Conservation (phyloP, 192 early-diverging fungal species). For the Backusella morwellensis region DNA sequence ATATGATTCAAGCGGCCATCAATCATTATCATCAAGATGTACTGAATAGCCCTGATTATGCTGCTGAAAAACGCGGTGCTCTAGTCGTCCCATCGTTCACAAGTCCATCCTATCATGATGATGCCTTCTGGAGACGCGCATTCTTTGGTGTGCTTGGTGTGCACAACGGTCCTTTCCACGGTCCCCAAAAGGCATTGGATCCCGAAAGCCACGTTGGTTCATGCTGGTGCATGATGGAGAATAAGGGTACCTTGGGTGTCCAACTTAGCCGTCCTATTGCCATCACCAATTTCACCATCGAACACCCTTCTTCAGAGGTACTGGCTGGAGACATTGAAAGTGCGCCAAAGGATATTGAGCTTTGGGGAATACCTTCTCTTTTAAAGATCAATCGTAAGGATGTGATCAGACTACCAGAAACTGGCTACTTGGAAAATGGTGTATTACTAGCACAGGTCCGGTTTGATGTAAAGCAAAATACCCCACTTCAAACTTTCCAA, state of each 20-base stretch:
- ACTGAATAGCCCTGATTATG: constrained; percentile 67
- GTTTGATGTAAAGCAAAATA: constrained; percentile 45
- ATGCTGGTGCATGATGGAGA: constrained; percentile 74
- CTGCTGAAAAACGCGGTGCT: constrained; percentile 60
- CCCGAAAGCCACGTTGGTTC: constrained; percentile 59
- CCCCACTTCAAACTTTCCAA: constrained; percentile 45
- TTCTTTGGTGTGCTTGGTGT: constrained; percentile 30
- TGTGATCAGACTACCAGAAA: not conserved
- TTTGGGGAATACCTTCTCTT: constrained; percentile 49
- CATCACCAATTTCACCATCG: constrained; percentile 61
- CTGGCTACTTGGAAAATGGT: not conserved
- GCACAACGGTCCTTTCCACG: constrained; percentile 35
- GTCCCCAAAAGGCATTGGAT: constrained; percentile 40
- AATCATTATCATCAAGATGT: constrained; percentile 54
- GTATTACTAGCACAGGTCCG: constrained; percentile 25
- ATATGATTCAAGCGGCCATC: constrained; percentile 58
- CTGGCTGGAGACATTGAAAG: constrained; percentile 53
- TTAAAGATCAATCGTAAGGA: not conserved
- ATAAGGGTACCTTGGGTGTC: constrained; percentile 59
- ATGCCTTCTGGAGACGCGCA: constrained; percentile 16
- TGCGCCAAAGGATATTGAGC: constrained; percentile 62
- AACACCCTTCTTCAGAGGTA: constrained; percentile 61
- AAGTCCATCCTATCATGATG: constrained; percentile 53
- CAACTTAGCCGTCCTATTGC: constrained; percentile 56
- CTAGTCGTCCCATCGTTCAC: constrained; percentile 61